A percentile compares a stretch with the other conserved stretches of the same genome.
Conservation (phyloP, 225 moss, liverwort and hornwort species). For the Physcomitrellopsis africana region DNA sequence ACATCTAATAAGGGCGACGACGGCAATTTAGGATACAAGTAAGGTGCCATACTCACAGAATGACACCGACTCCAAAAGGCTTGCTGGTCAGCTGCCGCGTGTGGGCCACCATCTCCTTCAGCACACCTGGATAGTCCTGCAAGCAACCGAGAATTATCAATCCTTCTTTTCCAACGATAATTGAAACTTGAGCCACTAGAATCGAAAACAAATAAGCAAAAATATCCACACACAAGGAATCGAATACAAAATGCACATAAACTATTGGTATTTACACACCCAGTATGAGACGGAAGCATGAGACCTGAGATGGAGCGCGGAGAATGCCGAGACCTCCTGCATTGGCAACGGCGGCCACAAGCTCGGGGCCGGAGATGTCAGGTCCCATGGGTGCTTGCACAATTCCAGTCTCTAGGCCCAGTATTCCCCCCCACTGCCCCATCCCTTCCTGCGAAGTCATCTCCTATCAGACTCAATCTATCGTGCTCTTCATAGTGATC, state of each 20-base stretch:
- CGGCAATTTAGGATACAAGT: slow-evolving; percentile 15
- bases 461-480: background rate
- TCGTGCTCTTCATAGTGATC: background rate
- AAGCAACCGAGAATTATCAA: background rate
- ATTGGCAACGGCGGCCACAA: slow-evolving; percentile 90
- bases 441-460: background rate
- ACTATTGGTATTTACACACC: background rate
- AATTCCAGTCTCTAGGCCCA: slow-evolving; percentile 69
- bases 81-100: slow-evolving; percentile 76
- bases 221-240: no score
- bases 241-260: background rate
- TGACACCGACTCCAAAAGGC: slow-evolving; percentile 78
- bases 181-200: no score
- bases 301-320: slow-evolving; percentile 70
- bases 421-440: slow-evolving; percentile 51
- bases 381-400: slow-evolving; percentile 87
- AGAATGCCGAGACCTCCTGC: slow-evolving; percentile 85
- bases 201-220: no score
- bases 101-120: slow-evolving; percentile 65
- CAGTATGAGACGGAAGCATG: background rate
- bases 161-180: background rate
- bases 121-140: slow-evolving; percentile 66
- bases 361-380: slow-evolving; percentile 73
- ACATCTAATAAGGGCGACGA: background rate
- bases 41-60: slow-evolving; percentile 45